Conservation (phyloP, 2,329 filamentous ascomycete species). For the Mycosphaerella arachidis region DNA sequence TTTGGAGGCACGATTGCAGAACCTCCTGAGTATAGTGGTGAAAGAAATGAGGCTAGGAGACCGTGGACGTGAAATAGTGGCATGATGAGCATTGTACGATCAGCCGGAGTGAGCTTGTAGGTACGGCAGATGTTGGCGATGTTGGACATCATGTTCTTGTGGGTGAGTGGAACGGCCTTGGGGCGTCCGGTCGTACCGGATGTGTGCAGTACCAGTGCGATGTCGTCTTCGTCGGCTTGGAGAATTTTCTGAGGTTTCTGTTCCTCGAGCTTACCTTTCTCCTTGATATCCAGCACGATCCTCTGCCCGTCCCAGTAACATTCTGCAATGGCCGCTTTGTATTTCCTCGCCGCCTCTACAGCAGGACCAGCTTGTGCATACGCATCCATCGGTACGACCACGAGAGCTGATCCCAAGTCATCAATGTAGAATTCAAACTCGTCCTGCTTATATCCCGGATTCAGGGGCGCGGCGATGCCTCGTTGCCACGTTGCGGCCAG, state of each 20-base stretch:
- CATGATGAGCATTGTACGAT: conserved; percentile 84
- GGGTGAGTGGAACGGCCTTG: conserved; percentile 77
- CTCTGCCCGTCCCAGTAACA: conserved; percentile 67
- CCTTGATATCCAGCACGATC: conserved; percentile 72
- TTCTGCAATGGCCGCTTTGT: conserved; percentile 75
- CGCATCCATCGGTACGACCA: conserved; percentile 65
- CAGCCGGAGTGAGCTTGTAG: conserved; percentile 64
- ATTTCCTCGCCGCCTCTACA: conserved; percentile 71
- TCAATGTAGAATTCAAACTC: conserved; percentile 91
- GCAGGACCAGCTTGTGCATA: conserved; percentile 57
- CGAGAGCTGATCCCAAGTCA: conserved; percentile 71
- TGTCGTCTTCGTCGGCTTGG: conserved; percentile 64
- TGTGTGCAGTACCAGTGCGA: conserved; percentile 76
- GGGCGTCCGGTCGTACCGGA: conserved; percentile 79
- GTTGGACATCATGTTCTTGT: conserved; percentile 71
- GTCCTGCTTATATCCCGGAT: conserved; percentile 75
- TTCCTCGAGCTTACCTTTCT: conserved; percentile 61
- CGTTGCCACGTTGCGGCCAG: conserved; percentile 76
- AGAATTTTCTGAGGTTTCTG: conserved; percentile 46
- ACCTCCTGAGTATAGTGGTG: conserved; percentile 68
- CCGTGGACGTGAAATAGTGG: conserved; percentile 86
- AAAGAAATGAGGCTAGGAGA: conserved; percentile 73
- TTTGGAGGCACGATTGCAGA: conserved; percentile 71
- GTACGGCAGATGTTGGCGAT: conserved; percentile 78
- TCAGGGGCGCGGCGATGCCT: conserved; percentile 76